A percentile compares a stretch with the other conserved stretches of the same genome.
Conservation (phyloP, 345 rosid species). For the Trapa incisa region DNA sequence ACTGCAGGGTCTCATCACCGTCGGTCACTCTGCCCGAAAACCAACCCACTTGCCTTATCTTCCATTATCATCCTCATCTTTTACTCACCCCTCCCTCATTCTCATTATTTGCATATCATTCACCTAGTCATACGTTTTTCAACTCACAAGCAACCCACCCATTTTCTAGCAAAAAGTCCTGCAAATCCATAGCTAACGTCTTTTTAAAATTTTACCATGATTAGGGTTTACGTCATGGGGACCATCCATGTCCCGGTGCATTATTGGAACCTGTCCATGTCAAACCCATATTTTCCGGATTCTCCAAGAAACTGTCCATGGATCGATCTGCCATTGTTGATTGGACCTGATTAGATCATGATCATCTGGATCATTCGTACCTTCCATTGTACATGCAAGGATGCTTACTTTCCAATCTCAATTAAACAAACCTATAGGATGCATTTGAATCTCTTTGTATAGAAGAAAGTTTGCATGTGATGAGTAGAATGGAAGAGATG, state of each 20-base stretch:
- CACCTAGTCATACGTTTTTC: conserved; percentile 1
- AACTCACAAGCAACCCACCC: not conserved
- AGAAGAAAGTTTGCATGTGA: too few species aligned
- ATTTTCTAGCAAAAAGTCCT: not conserved
- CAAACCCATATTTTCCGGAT: too few species aligned
- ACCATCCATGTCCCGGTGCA: too few species aligned
- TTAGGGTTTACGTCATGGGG: too few species aligned
- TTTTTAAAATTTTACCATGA: too few species aligned
- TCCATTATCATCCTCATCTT: not conserved
- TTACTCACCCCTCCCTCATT: not conserved
- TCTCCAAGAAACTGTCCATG: not conserved
- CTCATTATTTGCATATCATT: conserved; percentile 3
- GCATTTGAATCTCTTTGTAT: not conserved
- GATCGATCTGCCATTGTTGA: not conserved
- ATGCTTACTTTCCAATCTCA: not conserved
- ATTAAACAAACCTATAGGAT: not conserved
- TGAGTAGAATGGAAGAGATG: not conserved
- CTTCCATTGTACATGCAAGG: too few species aligned
- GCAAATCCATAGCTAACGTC: not conserved
- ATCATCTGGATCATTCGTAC: too few species aligned
- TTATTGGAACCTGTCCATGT: too few species aligned
- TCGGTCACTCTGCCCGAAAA: not conserved
- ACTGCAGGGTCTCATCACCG: conserved; percentile 3
- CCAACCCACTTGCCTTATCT: not conserved
- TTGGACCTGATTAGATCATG: too few species aligned